Evolutionary conservation across 345 rosid genomes (phyloP).

Genomic region (Euphorbia tirucalli): DNA sequence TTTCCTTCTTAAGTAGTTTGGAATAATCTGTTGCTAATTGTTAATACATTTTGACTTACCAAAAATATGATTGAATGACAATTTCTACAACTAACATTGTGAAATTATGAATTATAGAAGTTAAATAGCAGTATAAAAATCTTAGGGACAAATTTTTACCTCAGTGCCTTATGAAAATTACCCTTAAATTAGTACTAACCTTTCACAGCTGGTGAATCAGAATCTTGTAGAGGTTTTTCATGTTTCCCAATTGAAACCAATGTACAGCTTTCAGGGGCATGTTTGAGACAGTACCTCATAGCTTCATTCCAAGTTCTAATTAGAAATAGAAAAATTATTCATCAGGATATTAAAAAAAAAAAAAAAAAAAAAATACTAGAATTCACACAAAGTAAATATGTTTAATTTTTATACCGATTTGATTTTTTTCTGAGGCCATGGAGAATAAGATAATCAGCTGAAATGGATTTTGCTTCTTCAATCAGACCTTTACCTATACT

Average conservation of each 20-base stretch:
- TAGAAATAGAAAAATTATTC: not conserved
- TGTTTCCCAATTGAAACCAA: constrained; percentile 55
- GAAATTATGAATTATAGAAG: too few species aligned
- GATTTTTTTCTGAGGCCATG: constrained; percentile 49
- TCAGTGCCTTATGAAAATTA: too few species aligned
- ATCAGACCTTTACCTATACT: constrained; percentile 56
- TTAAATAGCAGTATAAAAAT: too few species aligned
- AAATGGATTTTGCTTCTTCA: constrained; percentile 68
- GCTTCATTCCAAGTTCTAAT: constrained; percentile 47
- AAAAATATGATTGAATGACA: too few species aligned
- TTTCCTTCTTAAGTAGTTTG: too few species aligned
- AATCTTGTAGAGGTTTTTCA: constrained; percentile 27
- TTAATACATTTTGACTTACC: too few species aligned
- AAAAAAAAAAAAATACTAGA: not conserved
- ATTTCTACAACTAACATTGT: too few species aligned
- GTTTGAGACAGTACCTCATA: constrained; percentile 48
- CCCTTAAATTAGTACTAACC: constrained; percentile 30
- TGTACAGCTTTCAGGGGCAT: constrained; percentile 65
- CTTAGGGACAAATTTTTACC: too few species aligned
- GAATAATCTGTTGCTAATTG: too few species aligned
- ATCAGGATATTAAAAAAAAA: not conserved
- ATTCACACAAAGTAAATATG: not conserved
- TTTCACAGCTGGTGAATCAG: constrained; percentile 31
- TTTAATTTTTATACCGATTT: constrained; percentile 30
- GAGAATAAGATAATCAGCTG: constrained; percentile 70